Evolutionary conservation across 2,329 filamentous ascomycete species (phyloP), one percentile per base, ranked within the genome.

Genomic region (Polytolypa hystricis): DNA sequence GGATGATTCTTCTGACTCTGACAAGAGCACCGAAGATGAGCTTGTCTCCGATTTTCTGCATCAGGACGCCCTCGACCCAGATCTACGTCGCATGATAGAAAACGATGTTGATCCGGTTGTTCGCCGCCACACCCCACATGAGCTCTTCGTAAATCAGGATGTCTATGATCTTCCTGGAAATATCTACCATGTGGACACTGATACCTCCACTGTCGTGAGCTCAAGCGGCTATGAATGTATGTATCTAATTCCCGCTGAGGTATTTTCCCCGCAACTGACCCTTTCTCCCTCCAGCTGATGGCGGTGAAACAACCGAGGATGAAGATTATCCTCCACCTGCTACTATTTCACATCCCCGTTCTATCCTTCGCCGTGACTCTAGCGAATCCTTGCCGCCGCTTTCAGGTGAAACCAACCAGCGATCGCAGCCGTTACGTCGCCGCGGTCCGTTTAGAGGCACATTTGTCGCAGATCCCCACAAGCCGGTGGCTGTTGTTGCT

Each of bases 11-110:
- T 61, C 79, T 39, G 79, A 84, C 47, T 81, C 73, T 25, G 42
- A 47, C 42, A 54, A 58, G 25, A 59, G 57, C 2, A 56, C 58
- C 38, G 71, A 74, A 41, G 73, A 76, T 44, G 73, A 85, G 44
- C 84, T 84, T 43, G 80, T 82, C 1, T 77, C 86, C 53, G 77
- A 89, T 41, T 89, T 89, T 56, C 68, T 87, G 39, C 76, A 81
- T 33, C 81, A 86, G 57, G 80, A 76, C 51, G 70, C 74, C 11
- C 67, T 89, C 4, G 81, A 85, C 48, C 79, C 81, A 4, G 70
- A 71, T 35, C 77, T 89, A 51, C 79, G 81, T 44, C 73, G 74
- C 28, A 77, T 84, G 60, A 80, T 87, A 45, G 81, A 86, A 53
- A 70, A 73, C 44, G 77, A 84, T 44, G 62, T 64, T 29, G 52